Conservation (phyloP, 768 basidiomycete genomes). For the Trichaptum fuscoviolaceum region DNA sequence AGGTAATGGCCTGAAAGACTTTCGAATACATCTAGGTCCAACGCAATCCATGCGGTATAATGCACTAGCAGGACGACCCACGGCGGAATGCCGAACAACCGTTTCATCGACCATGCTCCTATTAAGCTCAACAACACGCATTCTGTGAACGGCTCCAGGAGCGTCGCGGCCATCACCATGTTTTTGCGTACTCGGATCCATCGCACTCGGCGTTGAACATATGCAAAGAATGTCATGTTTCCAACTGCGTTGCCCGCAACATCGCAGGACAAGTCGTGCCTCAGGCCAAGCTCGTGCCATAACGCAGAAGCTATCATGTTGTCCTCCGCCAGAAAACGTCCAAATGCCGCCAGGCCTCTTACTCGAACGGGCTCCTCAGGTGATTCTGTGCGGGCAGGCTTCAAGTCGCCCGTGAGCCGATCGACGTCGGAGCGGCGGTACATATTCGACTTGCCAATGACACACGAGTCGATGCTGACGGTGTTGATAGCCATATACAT, state of each 20-base stretch:
- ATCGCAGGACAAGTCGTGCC: constrained; percentile 89
- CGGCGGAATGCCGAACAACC: constrained; percentile 44
- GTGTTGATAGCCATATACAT: constrained; percentile 96
- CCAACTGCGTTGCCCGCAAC: constrained; percentile 87
- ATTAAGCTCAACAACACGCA: constrained; percentile 66
- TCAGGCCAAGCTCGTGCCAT: constrained; percentile 88
- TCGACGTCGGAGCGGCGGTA: constrained; percentile 89
- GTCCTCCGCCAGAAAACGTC: constrained; percentile 91
- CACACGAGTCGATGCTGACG: constrained; percentile 86
- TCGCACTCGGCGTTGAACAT: constrained; percentile 83
- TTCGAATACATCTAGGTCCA: constrained; percentile 80
- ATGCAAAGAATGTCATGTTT: constrained; percentile 79
- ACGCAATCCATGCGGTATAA: constrained; percentile 61
- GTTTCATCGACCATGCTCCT: constrained; percentile 47
- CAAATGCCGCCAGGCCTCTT: constrained; percentile 71
- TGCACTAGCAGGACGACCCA: constrained; percentile 57
- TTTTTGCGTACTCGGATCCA: constrained; percentile 97
- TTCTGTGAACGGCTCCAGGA: constrained; percentile 93
- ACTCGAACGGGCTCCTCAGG: constrained; percentile 13
- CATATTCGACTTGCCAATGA: constrained; percentile 94
- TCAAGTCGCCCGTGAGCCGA: constrained; percentile 60
- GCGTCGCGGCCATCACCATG: constrained; percentile 83
- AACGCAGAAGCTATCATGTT: constrained; percentile 92
- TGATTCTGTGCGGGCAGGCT: constrained; percentile 33
- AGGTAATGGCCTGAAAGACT: constrained; percentile 68